A percentile compares a stretch with the other conserved stretches of the same genome.
phyloP scores from a whole-genome alignment of 192 early-diverging fungal genomes.

The Coemansia sp. region DNA sequence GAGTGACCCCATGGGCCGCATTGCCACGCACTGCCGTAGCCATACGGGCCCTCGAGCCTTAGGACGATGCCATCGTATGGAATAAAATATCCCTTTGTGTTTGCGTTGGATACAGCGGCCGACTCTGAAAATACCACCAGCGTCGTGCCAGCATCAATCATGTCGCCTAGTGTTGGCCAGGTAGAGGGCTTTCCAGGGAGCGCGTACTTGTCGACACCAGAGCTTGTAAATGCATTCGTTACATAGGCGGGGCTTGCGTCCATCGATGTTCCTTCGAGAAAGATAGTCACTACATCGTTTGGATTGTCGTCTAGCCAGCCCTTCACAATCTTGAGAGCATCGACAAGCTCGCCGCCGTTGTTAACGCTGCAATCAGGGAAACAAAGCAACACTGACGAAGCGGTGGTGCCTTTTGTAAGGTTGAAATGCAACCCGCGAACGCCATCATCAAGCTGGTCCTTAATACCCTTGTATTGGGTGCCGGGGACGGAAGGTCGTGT shows the following conservation, averaged over 20 bases:
- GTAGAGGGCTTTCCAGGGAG: slow-evolving; percentile 31
- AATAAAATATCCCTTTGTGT: slow-evolving; percentile 43
- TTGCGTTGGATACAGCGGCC: slow-evolving; percentile 28
- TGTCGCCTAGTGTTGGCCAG: slow-evolving; percentile 43
- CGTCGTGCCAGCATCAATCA: slow-evolving; percentile 40
- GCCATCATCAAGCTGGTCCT: slow-evolving; percentile 47
- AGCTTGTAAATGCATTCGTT: slow-evolving; percentile 31
- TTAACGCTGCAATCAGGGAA: slow-evolving; percentile 48
- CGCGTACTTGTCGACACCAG: slow-evolving; percentile 40
- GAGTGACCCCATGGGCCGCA: slow-evolving; percentile 48
- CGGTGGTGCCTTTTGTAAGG: slow-evolving; percentile 33
- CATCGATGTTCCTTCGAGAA: slow-evolving; percentile 34
- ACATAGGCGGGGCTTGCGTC: slow-evolving; percentile 37
- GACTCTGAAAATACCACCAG: slow-evolving; percentile 55
- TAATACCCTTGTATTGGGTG: slow-evolving; percentile 50
- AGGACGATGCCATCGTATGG: slow-evolving; percentile 30
- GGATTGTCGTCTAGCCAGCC: slow-evolving; percentile 42
- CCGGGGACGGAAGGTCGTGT: slow-evolving; percentile 24
- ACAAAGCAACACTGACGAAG: slow-evolving; percentile 31
- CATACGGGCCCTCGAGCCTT: slow-evolving; percentile 41
- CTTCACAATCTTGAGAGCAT: slow-evolving; percentile 40
- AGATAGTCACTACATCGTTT: slow-evolving; percentile 51
- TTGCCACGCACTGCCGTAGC: slow-evolving; percentile 33
- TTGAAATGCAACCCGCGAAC: slow-evolving; percentile 54
- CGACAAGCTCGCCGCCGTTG: slow-evolving; percentile 41